Base-by-base conservation (phyloP, 306 rosid genomes). In the Sindora glabra region DNA sequence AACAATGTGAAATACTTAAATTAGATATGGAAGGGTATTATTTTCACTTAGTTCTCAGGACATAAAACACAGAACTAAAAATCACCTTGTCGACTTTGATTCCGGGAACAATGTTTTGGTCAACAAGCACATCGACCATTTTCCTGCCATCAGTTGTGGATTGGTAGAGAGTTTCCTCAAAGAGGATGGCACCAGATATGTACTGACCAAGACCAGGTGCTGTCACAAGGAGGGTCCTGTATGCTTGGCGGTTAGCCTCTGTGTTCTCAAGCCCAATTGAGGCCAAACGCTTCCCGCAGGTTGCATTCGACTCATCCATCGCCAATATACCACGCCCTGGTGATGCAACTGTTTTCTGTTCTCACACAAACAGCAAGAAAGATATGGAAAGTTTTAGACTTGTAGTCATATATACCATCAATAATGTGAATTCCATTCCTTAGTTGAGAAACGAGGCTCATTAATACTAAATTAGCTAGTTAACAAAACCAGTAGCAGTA, bases 271-370 rank as follows among this genome's bases (percentile, higher is more conserved):
- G 39, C 46, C 97, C 97, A 51, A 89, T 86, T n/a, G 97, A 89
- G 11, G 92, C 97, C 61, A 89, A 67, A 66, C 97, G 91, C 84
- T 89, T 89, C 56, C 97, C 97, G 19, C 89, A 81, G 11, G 97
- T 89, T 9, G 97, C 97, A 55, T 89, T 89, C 0, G 97, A 89
- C 75, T 89, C 97, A 27, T 89, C 97, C 97, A 89, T 89, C 18
- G 97, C 97, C 91, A 89, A 74, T 34, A 89, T 89, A 15, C 97
- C 97, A 62, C 89, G 95, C 45, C 97, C 97, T 2, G 97, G 95
- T 2, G 95, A 86, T 3, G 97, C 95, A 19, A 89, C 67, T 3
- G 76, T 73, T 89, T 89, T 89, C 97, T 89, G 69, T 25, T 48
- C 15, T 55, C 71, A 49, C 67, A 40, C 50, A 48, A 7, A 5